Evolutionary conservation across 306 rosid species (phyloP), one percentile per base, ranked within the genome.

Genomic region (Fagus crenata): DNA sequence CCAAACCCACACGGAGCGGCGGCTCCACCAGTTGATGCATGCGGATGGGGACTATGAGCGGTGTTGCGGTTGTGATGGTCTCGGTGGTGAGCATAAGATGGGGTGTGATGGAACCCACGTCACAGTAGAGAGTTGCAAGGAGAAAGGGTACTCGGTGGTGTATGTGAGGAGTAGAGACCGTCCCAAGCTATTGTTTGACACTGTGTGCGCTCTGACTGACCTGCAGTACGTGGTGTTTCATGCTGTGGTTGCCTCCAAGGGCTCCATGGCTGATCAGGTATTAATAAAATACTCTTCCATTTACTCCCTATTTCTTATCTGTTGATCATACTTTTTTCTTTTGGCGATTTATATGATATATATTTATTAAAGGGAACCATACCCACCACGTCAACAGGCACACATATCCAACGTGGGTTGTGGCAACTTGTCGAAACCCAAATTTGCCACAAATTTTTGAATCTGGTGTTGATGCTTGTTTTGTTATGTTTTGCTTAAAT

Each of bases 1-100:
- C 31, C 78, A 78, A 58, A 89, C 91, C 56, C 93, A 89, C 75
- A 85, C 83, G 1, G 98, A 96, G 78, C 76, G 93, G 77, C 87
- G 93, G 82, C 93, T 96, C 22, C 98, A 92, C 90, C 98, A 96
- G 84, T 61, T 96, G 69, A 88, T 96, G 99, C 89, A 77, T 17
- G 87, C 78, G 0, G 86, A 88, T 17, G 82, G 80, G 41, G 99
- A 96, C 32, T 92, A 89, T 35, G 90, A 96, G 82, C 61, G 77
- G 41, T 88, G 89, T 58, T 71, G 55, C 0, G 88, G 90, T 0
- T 85, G 93, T 0, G 83, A 89, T 1, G 90, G 87, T 0, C 84
- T 76, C 9, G 59, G 77, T 0, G 86, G 84, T 7, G 77, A 76
- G 1, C 92, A 89, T 63, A 88, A 83, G 86, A 89, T 71, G 59